Evolutionary conservation across 352 stramenopile species (phyloP).

Genomic region (Pythium oligandrum): DNA sequence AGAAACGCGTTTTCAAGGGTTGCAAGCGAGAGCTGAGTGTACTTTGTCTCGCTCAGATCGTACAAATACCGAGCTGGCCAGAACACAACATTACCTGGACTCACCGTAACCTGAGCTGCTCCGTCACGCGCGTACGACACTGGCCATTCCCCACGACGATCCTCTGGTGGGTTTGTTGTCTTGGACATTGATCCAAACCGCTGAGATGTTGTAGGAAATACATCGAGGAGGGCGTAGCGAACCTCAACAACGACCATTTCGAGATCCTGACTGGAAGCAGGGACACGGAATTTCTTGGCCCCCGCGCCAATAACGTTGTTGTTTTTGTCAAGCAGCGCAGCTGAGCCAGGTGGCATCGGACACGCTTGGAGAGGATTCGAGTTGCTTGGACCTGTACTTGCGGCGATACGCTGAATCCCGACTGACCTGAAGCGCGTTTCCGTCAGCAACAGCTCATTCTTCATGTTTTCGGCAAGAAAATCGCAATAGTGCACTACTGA

Average conservation of each 20-base stretch:
- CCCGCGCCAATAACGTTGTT: slow-evolving; percentile 43
- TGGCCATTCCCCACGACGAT: slow-evolving; percentile 14
- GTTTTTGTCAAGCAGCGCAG: slow-evolving; percentile 38
- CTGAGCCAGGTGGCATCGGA: slow-evolving; percentile 1
- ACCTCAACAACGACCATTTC: slow-evolving; percentile 50
- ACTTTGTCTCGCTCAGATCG: slow-evolving; percentile 32
- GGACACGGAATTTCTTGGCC: slow-evolving; percentile 37
- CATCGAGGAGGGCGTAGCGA: slow-evolving; percentile 16
- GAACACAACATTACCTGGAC: slow-evolving; percentile 29
- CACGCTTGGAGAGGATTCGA: too few species aligned
- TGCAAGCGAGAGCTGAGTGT: slow-evolving; percentile 30
- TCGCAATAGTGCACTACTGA: slow-evolving; percentile 51
- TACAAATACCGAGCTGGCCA: slow-evolving; percentile 37
- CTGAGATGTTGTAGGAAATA: slow-evolving; percentile 25
- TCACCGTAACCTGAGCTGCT: slow-evolving; percentile 13
- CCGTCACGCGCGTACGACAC: slow-evolving; percentile 41
- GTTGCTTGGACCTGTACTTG: not conserved
- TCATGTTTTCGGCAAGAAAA: slow-evolving; percentile 45
- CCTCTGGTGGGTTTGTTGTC: too few species aligned
- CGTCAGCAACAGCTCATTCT: slow-evolving; percentile 35
- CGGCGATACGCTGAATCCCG: slow-evolving; percentile 17
- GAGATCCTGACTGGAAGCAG: slow-evolving; percentile 37
- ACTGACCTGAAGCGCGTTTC: slow-evolving; percentile 46
- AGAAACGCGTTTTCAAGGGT: slow-evolving; percentile 43
- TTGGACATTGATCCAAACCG: not conserved